Base-by-base conservation (phyloP, 352 stramenopile species). In the Chrysophaeum taylorii region DNA sequence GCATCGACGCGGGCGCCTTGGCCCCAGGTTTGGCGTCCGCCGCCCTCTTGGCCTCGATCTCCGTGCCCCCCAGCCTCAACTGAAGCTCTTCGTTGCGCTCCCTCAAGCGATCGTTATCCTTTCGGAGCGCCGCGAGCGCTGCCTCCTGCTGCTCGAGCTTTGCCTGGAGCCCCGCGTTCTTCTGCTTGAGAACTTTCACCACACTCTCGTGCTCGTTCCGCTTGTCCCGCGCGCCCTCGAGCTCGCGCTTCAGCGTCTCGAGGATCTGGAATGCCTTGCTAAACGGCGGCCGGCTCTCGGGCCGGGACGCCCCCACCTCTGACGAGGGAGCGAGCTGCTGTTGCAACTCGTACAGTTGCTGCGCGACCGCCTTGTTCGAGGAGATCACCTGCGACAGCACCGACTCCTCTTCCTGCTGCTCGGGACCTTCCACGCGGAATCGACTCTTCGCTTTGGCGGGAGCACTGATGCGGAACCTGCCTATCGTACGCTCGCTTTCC, bases 161-260 rank as follows among this genome's bases (percentile, higher is more conserved):
- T 33, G 16, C 15, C 12, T 4, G 7, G 53, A 64, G 53, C 15
- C 27, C 7, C 15, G 53, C 27, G 29, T 64, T 37, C 53, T 64
- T 64, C 53, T 64, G 53, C 53, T 64, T 64, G 7, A 64, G 29
- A 33, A 64, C 29, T n/a, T 64, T 12, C 4, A 64, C 21, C 53
- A 64, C 41, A 25, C 27, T 42, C 53, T 64, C 53, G 53, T 64
- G 53, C 53, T 64, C 53, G 29, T 57, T 57, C 9, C 45, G 45
- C 45, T 57, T 57, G 45, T 57, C 45, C 18, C 45, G 45, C 23
- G 45, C 45, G 9, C n/a, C 5, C 45, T 57, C 45, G 12, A 57
- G 9, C 45, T 57, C 45, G 12, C 45, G 45, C 45, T 57, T 57
- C 45, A 57, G 45, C n/a, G 18, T 57, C 18, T 57, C 45, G 45